Conservation (phyloP, 2,329 filamentous ascomycete genomes). For the Fusarium setosum region DNA sequence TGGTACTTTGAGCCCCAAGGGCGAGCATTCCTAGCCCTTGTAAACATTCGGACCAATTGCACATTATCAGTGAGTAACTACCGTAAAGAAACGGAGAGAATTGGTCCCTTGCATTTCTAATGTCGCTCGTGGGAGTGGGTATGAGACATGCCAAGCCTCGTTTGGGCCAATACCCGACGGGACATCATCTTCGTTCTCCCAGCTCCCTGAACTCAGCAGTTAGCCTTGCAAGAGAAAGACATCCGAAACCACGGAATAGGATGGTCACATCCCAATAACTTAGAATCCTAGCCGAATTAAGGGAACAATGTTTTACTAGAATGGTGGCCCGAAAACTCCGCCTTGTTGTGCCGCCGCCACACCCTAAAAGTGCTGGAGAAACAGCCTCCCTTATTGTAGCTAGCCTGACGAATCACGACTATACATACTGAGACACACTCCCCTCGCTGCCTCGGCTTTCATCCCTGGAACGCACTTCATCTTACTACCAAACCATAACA, state of each 20-base stretch:
- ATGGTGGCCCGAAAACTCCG: too few species aligned
- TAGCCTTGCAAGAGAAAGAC: not conserved
- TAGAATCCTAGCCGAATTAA: too few species aligned
- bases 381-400: too few species aligned
- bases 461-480: not conserved
- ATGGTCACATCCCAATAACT: too few species aligned
- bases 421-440: not conserved
- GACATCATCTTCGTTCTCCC: not conserved
- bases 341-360: too few species aligned
- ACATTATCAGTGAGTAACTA: not conserved
- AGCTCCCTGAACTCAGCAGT: not conserved
- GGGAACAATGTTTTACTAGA: too few species aligned
- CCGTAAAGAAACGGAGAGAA: not conserved
- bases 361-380: too few species aligned
- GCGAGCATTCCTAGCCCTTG: not conserved
- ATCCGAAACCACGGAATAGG: not conserved
- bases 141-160: not conserved
- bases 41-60: not conserved
- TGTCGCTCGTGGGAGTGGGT: not conserved
- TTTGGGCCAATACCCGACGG: not conserved
- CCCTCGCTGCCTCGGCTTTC: too few species aligned
- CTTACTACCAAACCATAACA: too few species aligned
- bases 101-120: conserved; percentile 1
- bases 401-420: not conserved
- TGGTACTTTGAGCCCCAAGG: not conserved